Base-by-base conservation (phyloP, 352 stramenopile genomes). In the Globisporangium radiosum region DNA sequence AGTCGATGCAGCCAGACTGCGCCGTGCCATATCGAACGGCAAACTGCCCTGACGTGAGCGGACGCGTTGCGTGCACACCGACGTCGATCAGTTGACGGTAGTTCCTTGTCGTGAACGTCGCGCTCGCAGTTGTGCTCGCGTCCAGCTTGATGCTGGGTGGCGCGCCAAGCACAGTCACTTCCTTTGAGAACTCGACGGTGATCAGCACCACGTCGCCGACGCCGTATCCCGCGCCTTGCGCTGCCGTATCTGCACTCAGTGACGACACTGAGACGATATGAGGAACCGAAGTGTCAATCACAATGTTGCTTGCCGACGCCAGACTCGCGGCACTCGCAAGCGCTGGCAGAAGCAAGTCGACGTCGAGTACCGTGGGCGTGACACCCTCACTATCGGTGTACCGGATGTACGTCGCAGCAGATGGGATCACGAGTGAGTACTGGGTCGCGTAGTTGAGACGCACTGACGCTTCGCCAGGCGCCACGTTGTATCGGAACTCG, bases 171-270 rank as follows among this genome's bases (percentile, higher is more conserved):
- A 92, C 76, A 4, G 59, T 38, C 1, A 95, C 71, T 15, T 85
- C 75, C 2, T 64, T 68, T 0, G 84, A 88, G 43, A 88, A 94
- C 15, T 68, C 57, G 15, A 92, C 81, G 3, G 75, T 63, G 25
- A 95, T 66, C 17, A 90, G 71, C 19, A 95, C 62, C 8, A 88
- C 71, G 45, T 93, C 82, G 2, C 84, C 86, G 7, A 84, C 57
- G 4, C 81, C 84, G 51, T 90, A 94, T 0, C 70, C 76, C 33
- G 61, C 47, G 0, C 51, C 73, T 7, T 66, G 68, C 25, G n/a
- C 37, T 10, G 48, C 54, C 4, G 69, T 79, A 54, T 83, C 53
- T 1, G 57, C 14, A 43, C 75, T 70, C 47, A 59, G 75, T 0
- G 82, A 87, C 1, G 71, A 75, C 4, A 92, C 66, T 9, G 68